Evolutionary conservation across 345 rosid genomes (phyloP).

Genomic region (Populus ilicifolia): DNA sequence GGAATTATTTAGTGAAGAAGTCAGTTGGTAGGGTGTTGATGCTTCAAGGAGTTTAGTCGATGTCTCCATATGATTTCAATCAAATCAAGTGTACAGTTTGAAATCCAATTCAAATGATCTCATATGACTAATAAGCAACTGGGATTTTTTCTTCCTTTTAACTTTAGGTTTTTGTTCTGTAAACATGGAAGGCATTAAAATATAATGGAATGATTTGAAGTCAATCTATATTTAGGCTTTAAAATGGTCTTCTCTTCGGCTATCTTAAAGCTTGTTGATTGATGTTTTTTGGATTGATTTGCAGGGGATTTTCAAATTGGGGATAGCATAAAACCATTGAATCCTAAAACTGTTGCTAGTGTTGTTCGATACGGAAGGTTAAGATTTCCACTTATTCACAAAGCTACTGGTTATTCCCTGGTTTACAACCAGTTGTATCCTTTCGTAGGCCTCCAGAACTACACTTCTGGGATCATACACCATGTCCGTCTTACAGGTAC

Average conservation of each 20-base stretch:
- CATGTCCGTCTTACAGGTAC: conserved; percentile 26
- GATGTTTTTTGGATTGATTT: conserved; percentile 1
- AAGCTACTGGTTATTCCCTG: conserved; percentile 19
- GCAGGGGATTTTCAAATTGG: conserved; percentile 30
- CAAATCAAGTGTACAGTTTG: too few species aligned
- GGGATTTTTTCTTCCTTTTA: too few species aligned
- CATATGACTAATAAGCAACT: too few species aligned
- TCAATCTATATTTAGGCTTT: too few species aligned
- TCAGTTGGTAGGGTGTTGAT: neutral
- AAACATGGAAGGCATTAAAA: too few species aligned
- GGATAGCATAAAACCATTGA: conserved; percentile 9
- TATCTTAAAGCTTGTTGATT: neutral
- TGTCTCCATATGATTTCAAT: too few species aligned
- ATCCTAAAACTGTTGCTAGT: conserved; percentile 17
- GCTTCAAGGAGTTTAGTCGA: neutral
- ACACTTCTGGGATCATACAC: conserved; percentile 29
- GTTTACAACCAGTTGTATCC: conserved; percentile 28
- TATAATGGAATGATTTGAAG: too few species aligned
- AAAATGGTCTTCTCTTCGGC: too few species aligned
- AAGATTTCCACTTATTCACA: neutral
- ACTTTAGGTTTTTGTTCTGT: too few species aligned
- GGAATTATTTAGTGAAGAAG: neutral
- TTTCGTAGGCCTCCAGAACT: conserved; percentile 22
- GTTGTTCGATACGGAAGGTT: conserved; percentile 18
- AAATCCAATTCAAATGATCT: too few species aligned